Evolutionary conservation across 306 rosid genomes (phyloP), one percentile per base, ranked within the genome.

Genomic region (Cyclanthera cordifolia): DNA sequence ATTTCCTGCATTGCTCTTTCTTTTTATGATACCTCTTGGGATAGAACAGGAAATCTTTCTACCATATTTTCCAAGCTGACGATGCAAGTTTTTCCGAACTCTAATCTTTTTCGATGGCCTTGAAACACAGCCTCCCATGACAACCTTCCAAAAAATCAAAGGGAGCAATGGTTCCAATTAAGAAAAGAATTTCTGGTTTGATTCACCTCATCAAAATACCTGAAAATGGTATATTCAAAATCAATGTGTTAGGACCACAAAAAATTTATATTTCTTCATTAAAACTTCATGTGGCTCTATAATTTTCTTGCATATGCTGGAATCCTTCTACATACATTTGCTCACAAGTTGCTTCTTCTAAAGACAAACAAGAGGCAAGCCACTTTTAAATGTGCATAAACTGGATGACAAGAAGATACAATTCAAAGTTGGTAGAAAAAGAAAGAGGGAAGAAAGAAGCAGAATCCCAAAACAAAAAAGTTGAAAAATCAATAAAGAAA

Each of bases 91-190:
- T 34, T 34, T 34, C 41, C 41, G 1, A 34, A 34, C 9, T 68
- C 58, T 74, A 0, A 74, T 71, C 8, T 61, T 80, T 10, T 30
- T 54, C 9, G 91, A 41, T 14, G 79, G 84, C 13, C 85, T 82
- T 66, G 99, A 90, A n/a, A 74, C 76, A 47, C 99, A 94, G 71
- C 90, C 74, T 24, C 97, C 99, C 99, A 94, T 90, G 71, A 45
- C 27, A 23, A 34, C 53, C 20, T 46, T 66, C 54, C 41, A 66
- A 47, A 24, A 24, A 16, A 23, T 4, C 34, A 0, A 63, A 63
- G 23, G 34, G 49, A 23, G 37, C 53, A 45, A 65, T 41, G 53
- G 19, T 65, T 65, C 53, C 70, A 23, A 45, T 21, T 21, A 45
- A 23, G 53, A 65, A 45, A 66, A 46, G 16, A 19, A 39, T 13